These are phyloP conservation scores for Perkinsus olseni DNA, from an alignment of 169 alveolate genomes.

Conservation along the genomic window DNA sequence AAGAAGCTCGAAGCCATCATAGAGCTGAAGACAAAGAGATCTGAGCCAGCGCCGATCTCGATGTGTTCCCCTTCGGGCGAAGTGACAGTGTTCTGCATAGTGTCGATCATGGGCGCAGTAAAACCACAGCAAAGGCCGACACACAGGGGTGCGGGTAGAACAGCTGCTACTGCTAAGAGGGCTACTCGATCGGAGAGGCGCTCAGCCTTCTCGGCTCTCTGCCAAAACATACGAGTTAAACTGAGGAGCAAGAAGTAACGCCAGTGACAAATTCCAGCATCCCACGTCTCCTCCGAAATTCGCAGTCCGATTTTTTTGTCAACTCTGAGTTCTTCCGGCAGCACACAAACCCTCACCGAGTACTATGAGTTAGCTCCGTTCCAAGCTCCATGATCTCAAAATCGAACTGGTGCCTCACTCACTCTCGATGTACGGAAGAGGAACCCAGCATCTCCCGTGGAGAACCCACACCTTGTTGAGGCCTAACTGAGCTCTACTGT, in stretches of 20 bases:
- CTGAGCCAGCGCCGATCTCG: not conserved
- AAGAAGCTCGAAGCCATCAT: not conserved
- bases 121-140: not conserved
- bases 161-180: not conserved
- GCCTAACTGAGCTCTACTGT: too few species aligned
- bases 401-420: too few species aligned
- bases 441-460: too few species aligned
- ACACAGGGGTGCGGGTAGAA: not conserved
- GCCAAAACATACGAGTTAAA: not conserved
- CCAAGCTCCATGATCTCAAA: too few species aligned
- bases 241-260: not conserved
- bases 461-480: too few species aligned
- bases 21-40: not conserved
- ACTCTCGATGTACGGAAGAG: too few species aligned
- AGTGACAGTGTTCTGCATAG: not conserved
- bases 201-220: not conserved
- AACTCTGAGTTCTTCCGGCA: too few species aligned
- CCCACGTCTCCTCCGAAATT: too few species aligned
- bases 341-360: too few species aligned
- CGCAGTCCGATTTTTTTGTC: too few species aligned
- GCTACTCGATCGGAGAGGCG: not conserved
- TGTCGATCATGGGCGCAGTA: not conserved
- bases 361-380: too few species aligned
- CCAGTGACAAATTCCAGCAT: not conserved
- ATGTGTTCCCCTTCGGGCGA: not conserved